A percentile compares a stretch with the other conserved stretches of the same genome.
These are phyloP conservation scores for Polytrichum formosum DNA, from an alignment of 225 moss, liverwort and hornwort species.

Conservation along the genomic window DNA sequence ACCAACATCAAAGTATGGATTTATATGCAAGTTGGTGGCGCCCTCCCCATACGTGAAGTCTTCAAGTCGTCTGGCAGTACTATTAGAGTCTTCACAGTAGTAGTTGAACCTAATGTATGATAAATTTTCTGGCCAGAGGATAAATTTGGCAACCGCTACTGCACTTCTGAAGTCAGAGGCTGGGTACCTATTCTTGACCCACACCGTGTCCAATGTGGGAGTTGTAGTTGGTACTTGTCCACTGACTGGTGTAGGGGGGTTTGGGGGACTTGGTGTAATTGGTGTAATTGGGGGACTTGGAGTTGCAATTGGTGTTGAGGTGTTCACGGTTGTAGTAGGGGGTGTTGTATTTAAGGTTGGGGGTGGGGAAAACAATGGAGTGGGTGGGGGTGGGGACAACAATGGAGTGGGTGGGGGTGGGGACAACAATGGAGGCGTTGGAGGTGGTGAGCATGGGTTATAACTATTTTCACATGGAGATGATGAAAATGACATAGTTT, in stretches of 20 bases:
- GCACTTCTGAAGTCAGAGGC: slow-evolving; percentile 1
- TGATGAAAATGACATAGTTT: neutral
- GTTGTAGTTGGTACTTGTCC: slow-evolving; percentile 1
- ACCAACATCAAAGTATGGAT: slow-evolving; percentile 21
- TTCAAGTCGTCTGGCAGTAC: neutral
- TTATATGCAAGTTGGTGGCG: slow-evolving; percentile 2
- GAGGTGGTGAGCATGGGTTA: neutral
- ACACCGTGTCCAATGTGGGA: neutral
- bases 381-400: neutral
- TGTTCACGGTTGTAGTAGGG: neutral
- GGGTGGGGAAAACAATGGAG: too few species aligned
- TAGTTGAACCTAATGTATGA: neutral
- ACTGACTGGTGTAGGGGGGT: neutral
- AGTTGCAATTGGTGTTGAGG: neutral
- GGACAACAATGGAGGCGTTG: slow-evolving; percentile 1
- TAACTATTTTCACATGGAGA: neutral
- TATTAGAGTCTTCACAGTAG: slow-evolving; percentile 11
- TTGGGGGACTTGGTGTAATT: neutral
- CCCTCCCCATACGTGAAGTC: slow-evolving; percentile 6
- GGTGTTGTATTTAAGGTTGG: neutral
- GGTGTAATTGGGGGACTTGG: neutral
- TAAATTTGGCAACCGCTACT: neutral
- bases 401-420: neutral
- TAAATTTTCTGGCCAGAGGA: slow-evolving; percentile 11
- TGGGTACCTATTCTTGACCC: neutral